phyloP scores from a whole-genome alignment of 192 early-diverging fungal species.

The Entomortierella parvispora region DNA sequence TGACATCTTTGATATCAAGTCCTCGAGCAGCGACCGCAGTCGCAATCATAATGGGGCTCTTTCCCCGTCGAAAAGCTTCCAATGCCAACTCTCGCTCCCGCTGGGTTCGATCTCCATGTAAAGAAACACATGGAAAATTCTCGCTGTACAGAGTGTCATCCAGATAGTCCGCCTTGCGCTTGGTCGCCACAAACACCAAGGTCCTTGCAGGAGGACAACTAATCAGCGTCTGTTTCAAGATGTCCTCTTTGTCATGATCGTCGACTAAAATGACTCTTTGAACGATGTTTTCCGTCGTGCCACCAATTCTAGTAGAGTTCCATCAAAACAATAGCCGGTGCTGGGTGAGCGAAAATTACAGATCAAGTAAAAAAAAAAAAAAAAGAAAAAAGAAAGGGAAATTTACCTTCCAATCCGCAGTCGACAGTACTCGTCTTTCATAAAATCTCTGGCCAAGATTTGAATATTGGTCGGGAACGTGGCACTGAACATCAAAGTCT shows the following conservation, averaged over 20 bases:
- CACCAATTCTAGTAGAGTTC: constrained; percentile 60
- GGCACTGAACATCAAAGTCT: too few relatives aligned
- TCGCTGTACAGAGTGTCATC: constrained; percentile 71
- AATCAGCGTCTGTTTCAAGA: constrained; percentile 64
- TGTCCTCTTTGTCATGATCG: constrained; percentile 70
- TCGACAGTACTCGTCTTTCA: constrained; percentile 80
- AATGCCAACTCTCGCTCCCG: constrained; percentile 83
- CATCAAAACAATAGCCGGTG: background rate
- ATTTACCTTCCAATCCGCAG: constrained; percentile 79
- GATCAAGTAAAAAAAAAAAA: background rate
- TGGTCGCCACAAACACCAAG: constrained; percentile 84
- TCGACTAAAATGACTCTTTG: constrained; percentile 80
- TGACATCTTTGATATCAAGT: constrained; percentile 86
- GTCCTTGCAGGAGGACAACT: constrained; percentile 69
- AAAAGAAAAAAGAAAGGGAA: too few relatives aligned
- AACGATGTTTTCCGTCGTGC: constrained; percentile 89
- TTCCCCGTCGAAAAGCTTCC: constrained; percentile 67
- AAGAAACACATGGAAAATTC: constrained; percentile 79
- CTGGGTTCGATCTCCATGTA: constrained; percentile 87
- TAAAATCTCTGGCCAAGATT: constrained; percentile 90
- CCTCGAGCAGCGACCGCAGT: constrained; percentile 88
- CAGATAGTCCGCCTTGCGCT: constrained; percentile 77
- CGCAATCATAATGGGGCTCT: constrained; percentile 73
- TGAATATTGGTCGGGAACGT: constrained; percentile 67
- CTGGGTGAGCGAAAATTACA: background rate